These are phyloP conservation scores for Tolypocladium amazonense DNA, from an alignment of 2,329 filamentous ascomycete genomes.

Conservation along the genomic window DNA sequence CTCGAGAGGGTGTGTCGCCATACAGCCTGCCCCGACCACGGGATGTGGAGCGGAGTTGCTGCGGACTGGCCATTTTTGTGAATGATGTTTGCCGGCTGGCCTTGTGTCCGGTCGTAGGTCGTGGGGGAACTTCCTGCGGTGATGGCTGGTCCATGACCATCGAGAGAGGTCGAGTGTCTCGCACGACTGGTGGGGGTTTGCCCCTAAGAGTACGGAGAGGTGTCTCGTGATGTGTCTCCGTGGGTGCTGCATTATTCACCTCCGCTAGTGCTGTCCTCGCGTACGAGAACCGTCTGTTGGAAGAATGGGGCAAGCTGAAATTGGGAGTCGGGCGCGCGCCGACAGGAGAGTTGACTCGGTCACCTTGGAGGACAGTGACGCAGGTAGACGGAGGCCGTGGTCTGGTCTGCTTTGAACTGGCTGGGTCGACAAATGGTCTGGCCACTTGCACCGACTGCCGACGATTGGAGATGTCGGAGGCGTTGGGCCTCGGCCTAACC, in stretches of 20 bases:
- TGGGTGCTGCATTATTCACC: constrained; percentile 4
- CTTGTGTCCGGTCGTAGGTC: constrained; percentile 16
- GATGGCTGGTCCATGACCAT: constrained; percentile 45
- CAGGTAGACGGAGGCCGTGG: constrained; percentile 5
- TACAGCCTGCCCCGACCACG: not conserved
- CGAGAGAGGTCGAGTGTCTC: constrained; percentile 40
- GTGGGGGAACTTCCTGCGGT: constrained; percentile 18
- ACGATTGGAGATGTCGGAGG: constrained; percentile 37
- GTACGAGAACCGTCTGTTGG: constrained; percentile 34
- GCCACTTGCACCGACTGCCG: constrained; percentile 40
- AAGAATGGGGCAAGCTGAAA: constrained; percentile 40
- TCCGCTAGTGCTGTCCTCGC: constrained; percentile 16
- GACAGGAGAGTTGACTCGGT: constrained; percentile 4
- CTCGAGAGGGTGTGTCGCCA: constrained; percentile 7
- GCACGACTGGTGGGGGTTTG: constrained; percentile 34
- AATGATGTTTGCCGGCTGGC: constrained; percentile 2
- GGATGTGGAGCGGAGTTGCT: constrained; percentile 1
- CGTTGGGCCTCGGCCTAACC: constrained; percentile 38
- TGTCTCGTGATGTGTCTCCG: constrained; percentile 2
- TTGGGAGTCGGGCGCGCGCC: constrained; percentile 29
- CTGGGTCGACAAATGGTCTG: constrained; percentile 29
- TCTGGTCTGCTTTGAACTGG: not conserved
- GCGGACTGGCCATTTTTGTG: not conserved
- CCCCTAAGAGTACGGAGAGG: constrained; percentile 17
- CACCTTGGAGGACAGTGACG: not conserved